These are phyloP conservation scores for Bertia moriformis DNA, from an alignment of 2,329 filamentous ascomycete species.

Conservation along the genomic window DNA sequence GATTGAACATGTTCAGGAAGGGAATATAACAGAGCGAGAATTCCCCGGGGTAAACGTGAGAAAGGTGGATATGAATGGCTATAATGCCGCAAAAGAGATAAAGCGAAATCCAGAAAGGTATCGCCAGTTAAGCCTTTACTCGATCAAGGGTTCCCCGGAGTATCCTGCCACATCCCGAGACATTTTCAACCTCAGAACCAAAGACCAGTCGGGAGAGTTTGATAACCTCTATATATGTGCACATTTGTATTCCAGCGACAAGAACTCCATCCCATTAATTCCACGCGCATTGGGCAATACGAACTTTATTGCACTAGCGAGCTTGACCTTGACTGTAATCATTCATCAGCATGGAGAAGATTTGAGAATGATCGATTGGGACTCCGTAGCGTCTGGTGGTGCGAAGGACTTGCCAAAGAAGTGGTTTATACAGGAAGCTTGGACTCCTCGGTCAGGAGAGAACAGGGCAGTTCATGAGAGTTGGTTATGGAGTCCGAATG, in stretches of 20 bases:
- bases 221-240: constrained; percentile 38
- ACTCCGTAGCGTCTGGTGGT: constrained; percentile 3
- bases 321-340: constrained; percentile 27
- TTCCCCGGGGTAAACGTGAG: constrained; percentile 27
- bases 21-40: constrained; percentile 11
- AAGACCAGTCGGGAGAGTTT: constrained; percentile 13
- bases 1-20: constrained; percentile 12
- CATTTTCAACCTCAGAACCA: background rate
- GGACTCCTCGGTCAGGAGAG: constrained; percentile 22
- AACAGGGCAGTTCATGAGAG: constrained; percentile 28
- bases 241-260: constrained; percentile 38
- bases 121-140: constrained; percentile 27
- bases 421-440: constrained; percentile 31
- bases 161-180: constrained; percentile 6
- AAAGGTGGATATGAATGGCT: constrained; percentile 34
- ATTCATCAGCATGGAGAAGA: constrained; percentile 23
- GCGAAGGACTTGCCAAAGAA: constrained; percentile 11
- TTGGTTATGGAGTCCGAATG: constrained; percentile 18
- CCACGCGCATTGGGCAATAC: constrained; percentile 27
- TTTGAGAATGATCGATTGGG: constrained; percentile 23
- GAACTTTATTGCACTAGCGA: constrained; percentile 22
- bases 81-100: constrained; percentile 19
- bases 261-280: constrained; percentile 33
- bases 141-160: constrained; percentile 22
- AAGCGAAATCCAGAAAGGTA: constrained; percentile 14